A percentile compares a stretch with the other conserved stretches of the same genome.
Conservation (phyloP, 768 basidiomycete species). For the Mycena vitilis region DNA sequence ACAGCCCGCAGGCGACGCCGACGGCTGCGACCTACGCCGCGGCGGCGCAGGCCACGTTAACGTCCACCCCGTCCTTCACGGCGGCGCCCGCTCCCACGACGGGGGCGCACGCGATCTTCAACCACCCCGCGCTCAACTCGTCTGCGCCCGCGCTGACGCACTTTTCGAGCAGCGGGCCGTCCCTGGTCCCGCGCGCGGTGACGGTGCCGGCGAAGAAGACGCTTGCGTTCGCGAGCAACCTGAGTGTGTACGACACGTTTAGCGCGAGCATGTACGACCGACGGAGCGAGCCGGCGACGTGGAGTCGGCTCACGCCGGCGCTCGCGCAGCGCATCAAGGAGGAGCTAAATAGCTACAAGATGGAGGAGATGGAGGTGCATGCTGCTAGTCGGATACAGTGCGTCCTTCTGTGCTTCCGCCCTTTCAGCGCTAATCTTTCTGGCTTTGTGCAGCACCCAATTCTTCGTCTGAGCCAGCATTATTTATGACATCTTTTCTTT, state of each 20-base stretch:
- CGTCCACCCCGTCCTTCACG: conserved; percentile 23
- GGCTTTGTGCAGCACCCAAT: conserved; percentile 73
- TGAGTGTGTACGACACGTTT: conserved; percentile 98
- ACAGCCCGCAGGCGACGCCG: conserved; percentile 33
- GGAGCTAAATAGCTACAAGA: conserved; percentile 97
- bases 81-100: conserved; percentile 15
- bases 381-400: conserved; percentile 91
- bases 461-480: conserved; percentile 74
- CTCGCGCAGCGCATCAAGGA: conserved; percentile 98
- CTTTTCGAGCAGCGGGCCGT: conserved; percentile 50
- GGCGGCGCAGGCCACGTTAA: neutral
- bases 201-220: conserved; percentile 73
- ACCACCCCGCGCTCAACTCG: conserved; percentile 84
- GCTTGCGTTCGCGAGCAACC: conserved; percentile 89
- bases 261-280: conserved; percentile 91
- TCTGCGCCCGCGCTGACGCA: conserved; percentile 89
- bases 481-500: conserved; percentile 34
- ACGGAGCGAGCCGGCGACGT: conserved; percentile 95
- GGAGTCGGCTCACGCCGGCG: conserved; percentile 94
- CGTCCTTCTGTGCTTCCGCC: conserved; percentile 45
- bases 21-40: conserved; percentile 32
- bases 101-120: conserved; percentile 66
- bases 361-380: conserved; percentile 99
- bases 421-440: conserved; percentile 22
- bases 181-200: conserved; percentile 77